Conservation (phyloP, 1,284 basidiomycete species). For the Hemileia vastatrix region DNA sequence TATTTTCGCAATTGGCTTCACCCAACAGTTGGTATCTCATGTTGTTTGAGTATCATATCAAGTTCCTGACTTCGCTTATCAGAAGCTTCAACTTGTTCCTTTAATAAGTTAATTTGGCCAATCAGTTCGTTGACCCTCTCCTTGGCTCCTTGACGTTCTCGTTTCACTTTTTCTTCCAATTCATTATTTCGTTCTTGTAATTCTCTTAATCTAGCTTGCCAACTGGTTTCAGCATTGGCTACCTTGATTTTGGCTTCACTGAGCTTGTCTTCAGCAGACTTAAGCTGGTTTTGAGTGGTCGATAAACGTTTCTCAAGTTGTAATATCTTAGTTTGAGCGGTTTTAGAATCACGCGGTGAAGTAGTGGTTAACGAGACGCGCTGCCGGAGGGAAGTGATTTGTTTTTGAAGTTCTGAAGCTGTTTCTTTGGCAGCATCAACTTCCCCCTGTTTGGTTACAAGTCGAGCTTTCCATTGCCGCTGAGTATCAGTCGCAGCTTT, state of each 20-base stretch:
- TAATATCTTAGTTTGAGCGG: conserved; percentile 62
- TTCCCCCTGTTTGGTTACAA: conserved; percentile 74
- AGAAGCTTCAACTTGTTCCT: conserved; percentile 8
- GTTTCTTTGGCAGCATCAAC: conserved; percentile 65
- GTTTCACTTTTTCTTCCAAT: conserved; percentile 87
- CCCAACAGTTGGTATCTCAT: not conserved
- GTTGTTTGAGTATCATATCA: conserved; percentile 3
- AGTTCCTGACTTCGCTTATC: conserved; percentile 10
- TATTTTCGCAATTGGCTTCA: too few species aligned
- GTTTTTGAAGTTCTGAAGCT: conserved; percentile 64
- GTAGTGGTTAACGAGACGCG: conserved; percentile 33
- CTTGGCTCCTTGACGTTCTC: conserved; percentile 87
- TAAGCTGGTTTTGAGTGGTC: conserved; percentile 70
- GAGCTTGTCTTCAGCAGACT: conserved; percentile 71
- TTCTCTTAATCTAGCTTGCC: conserved; percentile 85
- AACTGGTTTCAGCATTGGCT: conserved; percentile 64
- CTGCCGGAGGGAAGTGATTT: conserved; percentile 58
- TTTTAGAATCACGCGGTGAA: conserved; percentile 57
- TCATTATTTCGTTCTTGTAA: conserved; percentile 71
- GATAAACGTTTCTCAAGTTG: conserved; percentile 69
- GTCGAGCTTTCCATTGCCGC: conserved; percentile 72
- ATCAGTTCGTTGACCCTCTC: conserved; percentile 54
- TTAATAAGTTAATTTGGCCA: conserved; percentile 6
- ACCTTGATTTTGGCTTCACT: conserved; percentile 61
- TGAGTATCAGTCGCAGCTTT: conserved; percentile 76